Evolutionary conservation across 1,139 yeast genomes (phyloP), one percentile per base, ranked within the genome.

Genomic region (Candida glucosophila): DNA sequence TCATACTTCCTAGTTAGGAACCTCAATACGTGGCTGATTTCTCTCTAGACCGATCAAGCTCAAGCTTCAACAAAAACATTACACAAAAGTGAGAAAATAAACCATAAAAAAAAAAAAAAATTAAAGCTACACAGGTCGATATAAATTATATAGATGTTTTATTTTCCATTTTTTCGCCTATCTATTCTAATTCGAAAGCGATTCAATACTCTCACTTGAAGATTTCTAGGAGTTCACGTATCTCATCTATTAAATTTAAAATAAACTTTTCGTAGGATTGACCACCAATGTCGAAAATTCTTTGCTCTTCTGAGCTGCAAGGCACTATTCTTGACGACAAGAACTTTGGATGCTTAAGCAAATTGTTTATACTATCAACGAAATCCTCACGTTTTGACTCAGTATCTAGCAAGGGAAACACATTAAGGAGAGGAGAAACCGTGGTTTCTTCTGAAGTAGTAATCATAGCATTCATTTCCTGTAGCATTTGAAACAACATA

Each of bases 301-400:
- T 58, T 37, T 73, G 79, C 40, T 82, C 92, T 29, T 80, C 92
- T 2, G 59, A 30, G 4, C 75, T 67, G 9, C 80, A 67, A 2
- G 88, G 73, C 3, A 67, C 62, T 3, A 82, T 64, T 33, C 92
- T 59, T 5, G 92, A 71, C 5, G 81, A 69, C 34, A 88, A 57
- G 37, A 76, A 86, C 47, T 83, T 83, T 10, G 95, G 95, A 50
- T 88, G 96, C 22, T 88, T 77, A 34, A 85, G 60, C 28, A 86
- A 61, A 40, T 83, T 79, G 29, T 71, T 75, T 35, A 85, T 52
- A 12, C 77, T 68, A 26, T 66, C 72, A 12, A 62, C 55, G 36
- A 85, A 65, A 15, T 70, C 73, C 12, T 63, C 68, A 34, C 80
- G 58, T 31, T 73, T 78, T 13, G 63, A 57, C 22, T 58, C 65